Base-by-base conservation (phyloP, 1,284 basidiomycete genomes). In the Ganoderma lingzhi region DNA sequence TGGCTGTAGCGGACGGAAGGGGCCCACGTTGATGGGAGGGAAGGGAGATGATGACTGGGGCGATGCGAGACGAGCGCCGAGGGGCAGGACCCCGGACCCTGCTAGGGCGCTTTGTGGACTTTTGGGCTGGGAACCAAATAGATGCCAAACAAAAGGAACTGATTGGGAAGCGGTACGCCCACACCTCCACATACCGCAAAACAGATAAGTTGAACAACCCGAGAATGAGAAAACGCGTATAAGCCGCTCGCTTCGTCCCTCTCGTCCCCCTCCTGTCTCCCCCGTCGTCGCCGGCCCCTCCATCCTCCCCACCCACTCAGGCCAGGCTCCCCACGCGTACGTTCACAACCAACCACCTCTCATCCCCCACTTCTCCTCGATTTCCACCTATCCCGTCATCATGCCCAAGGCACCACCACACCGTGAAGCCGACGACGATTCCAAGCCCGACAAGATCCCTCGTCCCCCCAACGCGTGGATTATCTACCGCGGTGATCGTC, bases 391-490 rank as follows among this genome's bases (percentile, higher is more conserved):
- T 30, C 32, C 45, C 53, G 59, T 37, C 62, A 62, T 23, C 63
- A 69, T 69, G 70, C 55, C 68, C 1, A 65, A 63, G 39, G 64
- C 70, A 45, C 70, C 70, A 35, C 44, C 65, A 5, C 65, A 59
- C 41, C 66, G 68, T 15, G 69, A 74, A 68, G n/a, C 60, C 41
- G 55, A 62, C 10, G 60, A 62, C 14, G 42, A 37, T n/a, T 44
- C 51, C 68, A 70, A 64, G 59, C 63, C 62, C 70, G 74, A 60
- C 79, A 87, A 76, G 69, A 85, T 88, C 0, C 91, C 91, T 1
- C 87, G 95, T 0, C 96, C 96, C 2, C 90, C 91, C 19, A 97
- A 97, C 79, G 91, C 96, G 0, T 97, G 95, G 94, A 97, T 98
- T 71, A 76, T 97, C n/a, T 98, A 95, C 79, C 90, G 96, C 55